A percentile compares a stretch with the other conserved stretches of the same genome.
phyloP scores from a whole-genome alignment of 202 grass and related monocot genomes.

The Brachypodium distachyon region DNA sequence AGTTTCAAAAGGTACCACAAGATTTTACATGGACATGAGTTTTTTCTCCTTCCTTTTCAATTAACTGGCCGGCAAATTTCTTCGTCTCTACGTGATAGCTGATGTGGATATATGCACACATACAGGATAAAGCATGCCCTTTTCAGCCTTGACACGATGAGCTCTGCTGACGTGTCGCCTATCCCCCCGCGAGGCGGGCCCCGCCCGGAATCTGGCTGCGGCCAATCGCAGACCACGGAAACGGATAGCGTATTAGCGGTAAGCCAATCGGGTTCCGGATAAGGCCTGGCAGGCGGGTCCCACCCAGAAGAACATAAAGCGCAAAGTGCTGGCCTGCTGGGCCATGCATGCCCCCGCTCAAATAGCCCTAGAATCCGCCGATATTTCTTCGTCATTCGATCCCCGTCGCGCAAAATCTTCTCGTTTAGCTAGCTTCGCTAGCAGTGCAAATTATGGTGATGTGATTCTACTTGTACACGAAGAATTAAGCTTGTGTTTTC shows the following conservation, averaged over 20 bases:
- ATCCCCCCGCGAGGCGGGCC: not conserved
- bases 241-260: constrained; percentile 9
- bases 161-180: constrained; percentile 7
- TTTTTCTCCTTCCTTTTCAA: too few species aligned
- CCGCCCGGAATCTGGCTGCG: constrained; percentile 32
- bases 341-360: constrained; percentile 8
- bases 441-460: not conserved
- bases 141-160: not conserved
- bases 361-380: not conserved
- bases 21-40: not conserved
- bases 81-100: not conserved
- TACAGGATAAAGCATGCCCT: constrained; percentile 10
- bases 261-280: constrained; percentile 58
- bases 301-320: constrained; percentile 13
- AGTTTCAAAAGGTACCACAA: not conserved
- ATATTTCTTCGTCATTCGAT: constrained; percentile 26
- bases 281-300: constrained; percentile 37
- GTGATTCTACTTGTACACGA: too few species aligned
- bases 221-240: constrained; percentile 28
- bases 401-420: not conserved
- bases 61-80: too few species aligned
- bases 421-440: not conserved
- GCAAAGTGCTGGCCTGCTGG: constrained; percentile 46
- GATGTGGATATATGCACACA: not conserved
- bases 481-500: too few species aligned